Evolutionary conservation across 768 basidiomycete genomes (phyloP).

Genomic region (Phylloporus arenicola): DNA sequence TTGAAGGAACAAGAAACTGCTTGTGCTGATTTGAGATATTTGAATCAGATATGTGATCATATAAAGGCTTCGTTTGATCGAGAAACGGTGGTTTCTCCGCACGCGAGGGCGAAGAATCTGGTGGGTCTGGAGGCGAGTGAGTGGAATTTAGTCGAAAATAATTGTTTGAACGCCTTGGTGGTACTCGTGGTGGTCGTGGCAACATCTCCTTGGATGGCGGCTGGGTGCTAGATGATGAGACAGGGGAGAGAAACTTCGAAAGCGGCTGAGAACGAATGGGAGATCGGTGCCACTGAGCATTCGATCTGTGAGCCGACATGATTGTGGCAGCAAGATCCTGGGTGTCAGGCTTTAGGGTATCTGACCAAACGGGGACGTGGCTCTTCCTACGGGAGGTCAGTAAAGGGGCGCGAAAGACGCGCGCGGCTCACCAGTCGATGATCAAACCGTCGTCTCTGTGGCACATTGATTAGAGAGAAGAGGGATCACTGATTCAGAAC

Average conservation of each 20-base stretch:
- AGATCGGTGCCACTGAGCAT: constrained; percentile 13
- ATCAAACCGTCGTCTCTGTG: constrained; percentile 26
- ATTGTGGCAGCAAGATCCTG: constrained; percentile 28
- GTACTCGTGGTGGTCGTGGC: constrained; percentile 19
- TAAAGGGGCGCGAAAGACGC: not conserved
- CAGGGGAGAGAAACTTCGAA: not conserved
- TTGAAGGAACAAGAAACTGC: not conserved
- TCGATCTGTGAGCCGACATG: constrained; percentile 21
- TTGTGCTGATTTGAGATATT: not conserved
- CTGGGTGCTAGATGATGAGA: not conserved
- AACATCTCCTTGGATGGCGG: constrained; percentile 10
- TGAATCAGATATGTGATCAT: not conserved
- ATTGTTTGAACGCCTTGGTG: constrained; percentile 6
- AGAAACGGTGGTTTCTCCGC: not conserved
- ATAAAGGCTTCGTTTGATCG: constrained; percentile 1
- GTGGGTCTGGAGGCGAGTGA: not conserved
- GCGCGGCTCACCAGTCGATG: constrained; percentile 25
- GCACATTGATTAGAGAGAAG: not conserved
- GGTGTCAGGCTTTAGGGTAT: constrained; percentile 23
- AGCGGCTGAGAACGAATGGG: not conserved
- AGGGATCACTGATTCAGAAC: not conserved
- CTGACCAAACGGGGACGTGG: constrained; percentile 28
- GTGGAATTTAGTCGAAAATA: not conserved
- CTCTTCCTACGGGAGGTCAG: constrained; percentile 23
- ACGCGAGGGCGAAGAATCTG: not conserved